These are phyloP conservation scores for Pisolithus microcarpus DNA, from an alignment of 768 basidiomycete species.

Conservation along the genomic window DNA sequence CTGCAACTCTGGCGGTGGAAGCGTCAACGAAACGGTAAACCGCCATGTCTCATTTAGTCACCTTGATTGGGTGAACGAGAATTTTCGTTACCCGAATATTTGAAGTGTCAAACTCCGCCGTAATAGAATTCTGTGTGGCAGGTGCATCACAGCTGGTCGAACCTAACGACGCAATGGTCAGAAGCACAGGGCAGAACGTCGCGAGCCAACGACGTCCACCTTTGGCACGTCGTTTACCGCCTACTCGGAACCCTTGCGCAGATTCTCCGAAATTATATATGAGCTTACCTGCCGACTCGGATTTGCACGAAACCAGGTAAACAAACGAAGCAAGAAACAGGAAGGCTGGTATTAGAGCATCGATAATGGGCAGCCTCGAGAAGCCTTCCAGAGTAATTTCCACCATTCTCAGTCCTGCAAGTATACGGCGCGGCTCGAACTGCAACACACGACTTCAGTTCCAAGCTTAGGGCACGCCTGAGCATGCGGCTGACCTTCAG, in stretches of 20 bases:
- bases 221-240: neutral
- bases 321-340: slow-evolving; percentile 9
- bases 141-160: neutral
- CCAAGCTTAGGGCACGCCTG: too few species aligned
- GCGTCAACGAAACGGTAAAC: neutral
- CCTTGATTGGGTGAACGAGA: slow-evolving; percentile 66
- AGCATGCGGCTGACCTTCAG: too few species aligned
- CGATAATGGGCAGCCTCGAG: slow-evolving; percentile 3
- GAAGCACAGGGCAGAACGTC: neutral
- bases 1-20: slow-evolving; percentile 53
- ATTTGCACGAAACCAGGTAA: slow-evolving; percentile 11
- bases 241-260: too few species aligned
- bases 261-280: neutral
- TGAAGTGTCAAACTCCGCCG: slow-evolving; percentile 23
- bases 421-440: neutral
- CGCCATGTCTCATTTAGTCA: slow-evolving; percentile 10
- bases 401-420: neutral
- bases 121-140: slow-evolving; percentile 2
- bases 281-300: slow-evolving; percentile 12
- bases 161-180: neutral
- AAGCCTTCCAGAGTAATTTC: slow-evolving; percentile 1
- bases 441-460: too few species aligned
- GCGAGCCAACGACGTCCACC: neutral
- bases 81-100: slow-evolving; percentile 46
- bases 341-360: slow-evolving; percentile 5